Base-by-base conservation (phyloP, 2,329 filamentous ascomycete genomes). In the Ophiognomonia clavigignenti-juglandacearum region DNA sequence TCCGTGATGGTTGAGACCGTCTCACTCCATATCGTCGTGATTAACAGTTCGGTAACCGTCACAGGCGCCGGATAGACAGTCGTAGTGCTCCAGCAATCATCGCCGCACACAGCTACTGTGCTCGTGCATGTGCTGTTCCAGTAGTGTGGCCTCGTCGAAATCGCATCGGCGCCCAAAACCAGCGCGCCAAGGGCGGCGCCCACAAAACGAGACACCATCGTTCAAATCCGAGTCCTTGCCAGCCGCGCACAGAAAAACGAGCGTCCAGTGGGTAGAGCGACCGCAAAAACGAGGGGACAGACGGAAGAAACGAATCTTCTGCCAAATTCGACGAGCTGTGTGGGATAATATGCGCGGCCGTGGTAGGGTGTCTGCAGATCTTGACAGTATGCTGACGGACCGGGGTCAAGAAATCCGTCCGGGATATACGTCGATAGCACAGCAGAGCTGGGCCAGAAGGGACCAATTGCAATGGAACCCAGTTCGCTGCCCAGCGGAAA, bases 171-270 rank as follows among this genome's bases (percentile, higher is more conserved):
- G 27, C 50, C 42, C 35, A 42, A 27, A 11, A 31, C 46, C 37
- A 52, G 31, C 24, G 39, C 31, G 38, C 42, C 46, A 36, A 52
- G 13, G 42, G 35, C 46, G 43, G 29, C 35, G 11, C 38, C 27
- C 38, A 39, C 29, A 48, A 36, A 46, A 35, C 41, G 47, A 52
- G 50, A 43, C 39, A 49, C 35, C 50, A 52, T 52, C 19, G 27
- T 46, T 38, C 42, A 39, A 14, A 22, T 39, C 39, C 47, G 35
- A 43, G 34, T 49, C 31, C 32, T 26, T 38, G 29, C 27, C 6
- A 23, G 39, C 16, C 19, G 22, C 26, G 36, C 26, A 26, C 10
- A 36, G 35, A 26, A 42, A n/a, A 52, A 49, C 39, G 50, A 52
- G 37, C 22, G 50, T 52, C 39, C 27, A 19, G 39, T 19, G 16